These are phyloP conservation scores for Protomyces arabidopsidicola DNA, from an alignment of 1,139 yeast species.

Conservation along the genomic window DNA sequence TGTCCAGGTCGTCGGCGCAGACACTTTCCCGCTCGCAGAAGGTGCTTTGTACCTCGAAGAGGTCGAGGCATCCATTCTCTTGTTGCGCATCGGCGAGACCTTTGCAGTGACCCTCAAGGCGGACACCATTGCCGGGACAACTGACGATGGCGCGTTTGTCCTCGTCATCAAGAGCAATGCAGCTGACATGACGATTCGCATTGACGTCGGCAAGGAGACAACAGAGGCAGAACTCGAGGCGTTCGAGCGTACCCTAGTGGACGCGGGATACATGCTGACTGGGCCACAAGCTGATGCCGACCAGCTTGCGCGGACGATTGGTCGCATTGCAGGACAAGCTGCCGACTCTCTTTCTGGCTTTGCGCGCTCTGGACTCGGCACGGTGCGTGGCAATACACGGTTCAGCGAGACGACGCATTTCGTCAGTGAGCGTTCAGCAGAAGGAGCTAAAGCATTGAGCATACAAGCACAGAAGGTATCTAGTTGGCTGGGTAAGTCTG, in stretches of 20 bases:
- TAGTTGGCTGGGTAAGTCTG: slow-evolving; percentile 2
- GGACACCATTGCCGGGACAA: slow-evolving; percentile 23
- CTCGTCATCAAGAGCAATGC: neutral
- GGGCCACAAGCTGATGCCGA: slow-evolving; percentile 26
- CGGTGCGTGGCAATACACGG: neutral
- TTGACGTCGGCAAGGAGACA: neutral
- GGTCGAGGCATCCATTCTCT: neutral
- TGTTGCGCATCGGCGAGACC: slow-evolving; percentile 12
- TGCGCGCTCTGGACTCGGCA: slow-evolving; percentile 3
- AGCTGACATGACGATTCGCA: neutral
- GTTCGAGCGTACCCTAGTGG: slow-evolving; percentile 12
- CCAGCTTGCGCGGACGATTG: slow-evolving; percentile 12
- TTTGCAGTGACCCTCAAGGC: slow-evolving; percentile 1
- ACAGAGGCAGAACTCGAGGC: slow-evolving; percentile 12
- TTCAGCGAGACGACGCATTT: slow-evolving; percentile 20
- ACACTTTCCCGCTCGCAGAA: slow-evolving; percentile 9
- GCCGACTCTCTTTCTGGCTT: neutral
- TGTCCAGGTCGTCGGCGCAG: slow-evolving; percentile 11
- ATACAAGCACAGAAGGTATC: slow-evolving; percentile 12
- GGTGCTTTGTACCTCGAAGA: slow-evolving; percentile 8
- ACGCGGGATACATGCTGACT: slow-evolving; percentile 8
- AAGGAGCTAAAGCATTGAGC: slow-evolving; percentile 1
- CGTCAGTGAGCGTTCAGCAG: neutral
- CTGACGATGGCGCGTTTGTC: slow-evolving; percentile 15
- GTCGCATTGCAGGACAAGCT: slow-evolving; percentile 11